Conservation (phyloP, 2,329 filamentous ascomycete genomes). For the Sporothrix euskadiensis region DNA sequence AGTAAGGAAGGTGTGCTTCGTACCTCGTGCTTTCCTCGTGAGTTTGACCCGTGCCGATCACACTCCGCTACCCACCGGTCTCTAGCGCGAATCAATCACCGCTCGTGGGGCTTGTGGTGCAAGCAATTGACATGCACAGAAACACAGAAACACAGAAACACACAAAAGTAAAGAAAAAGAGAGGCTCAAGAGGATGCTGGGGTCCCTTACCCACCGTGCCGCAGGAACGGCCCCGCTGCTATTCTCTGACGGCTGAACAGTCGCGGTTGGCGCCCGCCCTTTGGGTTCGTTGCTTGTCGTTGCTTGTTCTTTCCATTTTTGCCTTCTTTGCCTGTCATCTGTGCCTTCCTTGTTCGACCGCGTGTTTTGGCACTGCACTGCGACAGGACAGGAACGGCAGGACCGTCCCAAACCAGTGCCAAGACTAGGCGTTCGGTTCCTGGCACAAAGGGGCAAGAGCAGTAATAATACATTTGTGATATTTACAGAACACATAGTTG, state of each 20-base stretch:
- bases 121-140: not conserved
- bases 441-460: constrained; percentile 21
- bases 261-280: constrained; percentile 15
- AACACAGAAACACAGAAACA: not conserved
- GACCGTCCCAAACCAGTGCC: constrained; percentile 23
- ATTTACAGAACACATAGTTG: not conserved
- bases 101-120: not conserved
- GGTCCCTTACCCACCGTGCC: constrained; percentile 9
- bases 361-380: constrained; percentile 24
- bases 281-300: not conserved
- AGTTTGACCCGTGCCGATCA: constrained; percentile 33
- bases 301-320: not conserved
- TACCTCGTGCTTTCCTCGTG: not conserved
- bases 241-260: not conserved
- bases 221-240: constrained; percentile 9
- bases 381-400: constrained; percentile 23
- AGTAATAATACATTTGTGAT: not conserved
- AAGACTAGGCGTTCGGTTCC: constrained; percentile 23
- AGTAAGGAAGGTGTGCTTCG: too few relatives aligned
- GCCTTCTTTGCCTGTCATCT: constrained; percentile 5
- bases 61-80: constrained; percentile 25
- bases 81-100: constrained; percentile 31
- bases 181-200: not conserved
- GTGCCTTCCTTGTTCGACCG: constrained; percentile 1
- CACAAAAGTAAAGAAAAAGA: not conserved